These are phyloP conservation scores for Zoysia pacifica DNA, from an alignment of 176 grass and related monocot genomes.

Conservation along the genomic window DNA sequence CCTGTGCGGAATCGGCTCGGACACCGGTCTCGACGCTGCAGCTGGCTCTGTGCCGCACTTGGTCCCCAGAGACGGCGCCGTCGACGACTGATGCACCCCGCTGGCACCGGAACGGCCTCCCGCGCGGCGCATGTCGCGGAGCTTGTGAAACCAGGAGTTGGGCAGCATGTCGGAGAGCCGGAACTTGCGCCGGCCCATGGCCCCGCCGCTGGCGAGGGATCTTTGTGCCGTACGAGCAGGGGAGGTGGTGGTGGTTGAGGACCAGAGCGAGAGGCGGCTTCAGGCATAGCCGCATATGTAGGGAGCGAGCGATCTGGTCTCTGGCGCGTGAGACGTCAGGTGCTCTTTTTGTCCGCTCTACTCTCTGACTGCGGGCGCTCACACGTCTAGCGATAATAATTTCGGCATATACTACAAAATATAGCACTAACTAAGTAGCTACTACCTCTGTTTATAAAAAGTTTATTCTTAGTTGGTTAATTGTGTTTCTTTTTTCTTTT, in stretches of 20 bases:
- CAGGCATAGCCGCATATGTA: constrained; percentile 25
- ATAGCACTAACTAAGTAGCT: too few species aligned
- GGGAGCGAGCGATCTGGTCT: constrained; percentile 4
- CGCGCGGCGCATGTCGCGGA: constrained; percentile 64
- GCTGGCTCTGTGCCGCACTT: background rate
- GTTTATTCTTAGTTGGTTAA: too few species aligned
- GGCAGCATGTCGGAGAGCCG: constrained; percentile 84
- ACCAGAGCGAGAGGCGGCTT: constrained; percentile 7
- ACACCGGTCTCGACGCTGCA: constrained; percentile 3
- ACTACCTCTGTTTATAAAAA: too few species aligned
- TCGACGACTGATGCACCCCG: background rate
- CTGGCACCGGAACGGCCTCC: background rate
- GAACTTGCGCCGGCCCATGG: constrained; percentile 80
- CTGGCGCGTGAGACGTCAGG: constrained; percentile 17
- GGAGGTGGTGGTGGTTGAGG: constrained; percentile 6
- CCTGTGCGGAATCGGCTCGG: constrained; percentile 47
- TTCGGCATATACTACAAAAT: background rate
- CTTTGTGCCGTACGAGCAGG: constrained; percentile 24
- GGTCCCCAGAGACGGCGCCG: background rate
- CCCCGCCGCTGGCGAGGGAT: background rate
- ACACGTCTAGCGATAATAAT: background rate
- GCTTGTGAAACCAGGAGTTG: constrained; percentile 94
- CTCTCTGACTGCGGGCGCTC: background rate
- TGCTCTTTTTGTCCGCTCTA: constrained; percentile 12
- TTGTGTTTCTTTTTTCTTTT: too few species aligned